Conservation (phyloP, 371 early-diverging fungal species). For the Mycotypha africana region DNA sequence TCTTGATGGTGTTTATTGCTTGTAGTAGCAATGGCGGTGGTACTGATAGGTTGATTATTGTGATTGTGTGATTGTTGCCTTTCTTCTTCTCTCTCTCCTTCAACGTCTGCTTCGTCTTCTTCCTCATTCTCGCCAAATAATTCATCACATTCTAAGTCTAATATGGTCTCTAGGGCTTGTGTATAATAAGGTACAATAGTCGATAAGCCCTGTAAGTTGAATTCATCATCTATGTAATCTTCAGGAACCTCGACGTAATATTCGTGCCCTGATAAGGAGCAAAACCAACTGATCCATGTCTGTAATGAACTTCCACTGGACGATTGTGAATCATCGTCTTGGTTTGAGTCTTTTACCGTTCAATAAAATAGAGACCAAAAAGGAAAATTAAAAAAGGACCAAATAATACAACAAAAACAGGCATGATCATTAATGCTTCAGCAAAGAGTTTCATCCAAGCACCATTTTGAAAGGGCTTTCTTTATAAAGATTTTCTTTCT, state of each 20-base stretch:
- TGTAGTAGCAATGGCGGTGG: no score
- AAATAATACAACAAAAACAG: no score
- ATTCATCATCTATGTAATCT: constrained; percentile 88
- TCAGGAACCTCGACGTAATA: constrained; percentile 83
- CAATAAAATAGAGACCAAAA: no score
- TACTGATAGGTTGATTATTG: no score
- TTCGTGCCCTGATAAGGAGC: constrained; percentile 76
- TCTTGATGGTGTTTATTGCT: no score
- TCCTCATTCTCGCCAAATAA: constrained; percentile 15
- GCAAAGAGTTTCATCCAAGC: no score
- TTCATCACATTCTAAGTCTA: constrained; percentile 74
- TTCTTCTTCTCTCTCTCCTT: constrained; percentile 32
- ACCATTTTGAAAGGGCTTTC: no score
- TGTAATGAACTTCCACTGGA: constrained; percentile 20
- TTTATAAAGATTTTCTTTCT: no score
- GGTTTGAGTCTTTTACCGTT: no score
- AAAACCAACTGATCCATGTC: constrained; percentile 89
- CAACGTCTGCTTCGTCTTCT: constrained; percentile 15
- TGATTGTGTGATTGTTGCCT: not conserved
- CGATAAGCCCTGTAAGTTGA: constrained; percentile 88
- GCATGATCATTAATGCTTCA: no score
- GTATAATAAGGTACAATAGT: constrained; percentile 77
- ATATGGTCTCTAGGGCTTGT: constrained; percentile 78
- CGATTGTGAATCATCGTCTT: no score
- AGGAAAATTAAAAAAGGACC: no score